Conservation (phyloP, 176 grass and related monocot genomes). For the Pontederia crassipes region DNA sequence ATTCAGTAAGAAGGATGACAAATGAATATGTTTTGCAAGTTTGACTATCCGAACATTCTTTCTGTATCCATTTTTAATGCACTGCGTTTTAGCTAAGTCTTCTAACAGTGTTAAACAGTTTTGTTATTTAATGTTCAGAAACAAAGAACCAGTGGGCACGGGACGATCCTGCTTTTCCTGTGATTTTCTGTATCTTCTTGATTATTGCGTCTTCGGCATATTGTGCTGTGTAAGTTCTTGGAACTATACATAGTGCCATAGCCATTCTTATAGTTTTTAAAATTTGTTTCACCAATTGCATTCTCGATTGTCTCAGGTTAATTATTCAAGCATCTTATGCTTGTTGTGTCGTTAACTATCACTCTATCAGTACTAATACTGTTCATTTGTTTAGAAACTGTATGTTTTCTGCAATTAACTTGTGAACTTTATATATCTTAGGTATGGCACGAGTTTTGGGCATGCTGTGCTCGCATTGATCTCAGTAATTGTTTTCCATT, state of each 20-base stretch:
- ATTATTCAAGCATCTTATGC: neutral
- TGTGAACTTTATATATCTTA: conserved; percentile 24
- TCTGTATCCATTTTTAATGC: conserved; percentile 11
- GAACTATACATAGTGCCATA: neutral
- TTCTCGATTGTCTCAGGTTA: neutral
- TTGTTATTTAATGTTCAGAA: conserved; percentile 34
- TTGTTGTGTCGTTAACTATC: no score
- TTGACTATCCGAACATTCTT: neutral
- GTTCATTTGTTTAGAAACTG: neutral
- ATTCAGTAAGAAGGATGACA: neutral
- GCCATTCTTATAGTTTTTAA: neutral
- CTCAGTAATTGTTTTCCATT: conserved; percentile 70
- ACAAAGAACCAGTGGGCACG: conserved; percentile 99
- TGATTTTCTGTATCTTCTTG: conserved; percentile 88
- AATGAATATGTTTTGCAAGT: no score
- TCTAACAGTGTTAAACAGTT: neutral
- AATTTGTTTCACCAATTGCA: neutral
- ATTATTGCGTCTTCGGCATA: conserved; percentile 83
- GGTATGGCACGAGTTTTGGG: conserved; percentile 63
- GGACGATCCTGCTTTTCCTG: conserved; percentile 95
- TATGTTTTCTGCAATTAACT: conserved; percentile 9
- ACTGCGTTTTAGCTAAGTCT: neutral
- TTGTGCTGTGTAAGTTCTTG: conserved; percentile 78
- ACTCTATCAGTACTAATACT: neutral
- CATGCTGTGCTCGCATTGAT: conserved; percentile 69